A percentile compares a stretch with the other conserved stretches of the same genome.
phyloP scores from a whole-genome alignment of 176 grass and related monocot genomes.

The Carex parvula region DNA sequence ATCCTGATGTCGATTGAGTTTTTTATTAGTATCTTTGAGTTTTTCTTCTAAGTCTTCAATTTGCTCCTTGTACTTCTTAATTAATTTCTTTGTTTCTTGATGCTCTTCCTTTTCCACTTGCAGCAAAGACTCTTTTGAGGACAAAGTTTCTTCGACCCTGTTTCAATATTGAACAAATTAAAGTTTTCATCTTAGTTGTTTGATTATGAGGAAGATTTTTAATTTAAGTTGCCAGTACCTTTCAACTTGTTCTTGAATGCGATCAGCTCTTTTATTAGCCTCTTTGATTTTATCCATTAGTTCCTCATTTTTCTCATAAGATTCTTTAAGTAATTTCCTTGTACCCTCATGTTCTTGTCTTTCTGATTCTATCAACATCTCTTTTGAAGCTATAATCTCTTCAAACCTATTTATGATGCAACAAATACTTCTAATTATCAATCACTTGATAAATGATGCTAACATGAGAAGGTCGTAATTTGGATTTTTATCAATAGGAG shows the following conservation, averaged over 20 bases:
- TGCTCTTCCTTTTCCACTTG: conserved; percentile 49
- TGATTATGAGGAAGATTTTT: not conserved
- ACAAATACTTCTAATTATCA: not conserved
- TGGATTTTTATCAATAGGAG: not conserved
- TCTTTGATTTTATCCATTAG: conserved; percentile 25
- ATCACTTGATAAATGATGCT: conserved; percentile 8
- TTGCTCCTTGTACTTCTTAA: conserved; percentile 42
- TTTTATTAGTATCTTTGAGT: conserved; percentile 52
- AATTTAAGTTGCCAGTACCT: conserved; percentile 2
- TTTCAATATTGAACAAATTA: conserved; percentile 27
- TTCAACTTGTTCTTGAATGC: conserved; percentile 32
- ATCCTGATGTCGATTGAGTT: conserved; percentile 52
- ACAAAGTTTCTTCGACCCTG: conserved; percentile 52
- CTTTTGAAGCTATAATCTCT: conserved; percentile 29
- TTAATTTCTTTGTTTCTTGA: conserved; percentile 46
- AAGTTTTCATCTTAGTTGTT: not conserved
- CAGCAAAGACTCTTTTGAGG: conserved; percentile 41
- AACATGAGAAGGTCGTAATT: not conserved
- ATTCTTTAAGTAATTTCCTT: conserved; percentile 33
- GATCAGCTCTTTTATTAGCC: conserved; percentile 28
- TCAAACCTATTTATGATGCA: conserved; percentile 15
- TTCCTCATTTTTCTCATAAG: conserved; percentile 32
- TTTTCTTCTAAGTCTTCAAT: conserved; percentile 50
- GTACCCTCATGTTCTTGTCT: conserved; percentile 27
- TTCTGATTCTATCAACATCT: conserved; percentile 26